Evolutionary conservation across 345 rosid genomes (phyloP).

Genomic region (Salix arbutifolia): DNA sequence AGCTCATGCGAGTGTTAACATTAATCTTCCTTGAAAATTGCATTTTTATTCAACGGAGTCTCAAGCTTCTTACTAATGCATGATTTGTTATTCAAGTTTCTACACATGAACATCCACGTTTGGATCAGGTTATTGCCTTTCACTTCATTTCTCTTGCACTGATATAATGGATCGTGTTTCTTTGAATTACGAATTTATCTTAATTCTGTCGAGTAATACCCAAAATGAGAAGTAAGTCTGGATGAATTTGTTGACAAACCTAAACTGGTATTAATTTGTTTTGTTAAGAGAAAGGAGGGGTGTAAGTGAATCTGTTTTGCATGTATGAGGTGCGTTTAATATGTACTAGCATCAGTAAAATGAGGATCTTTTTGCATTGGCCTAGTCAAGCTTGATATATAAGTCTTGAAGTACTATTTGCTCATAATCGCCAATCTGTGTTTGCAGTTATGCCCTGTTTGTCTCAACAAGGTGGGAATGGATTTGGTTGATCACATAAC

Average conservation of each 20-base stretch:
- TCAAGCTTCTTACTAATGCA: background rate
- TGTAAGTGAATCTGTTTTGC: background rate
- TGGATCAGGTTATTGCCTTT: background rate
- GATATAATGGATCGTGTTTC: background rate
- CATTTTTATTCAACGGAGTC: background rate
- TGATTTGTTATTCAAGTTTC: background rate
- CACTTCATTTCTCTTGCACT: background rate
- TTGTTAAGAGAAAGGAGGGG: background rate
- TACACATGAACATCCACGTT: background rate
- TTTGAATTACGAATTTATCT: background rate
- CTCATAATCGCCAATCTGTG: background rate
- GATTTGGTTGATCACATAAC: slow-evolving; percentile 22
- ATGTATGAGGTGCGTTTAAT: background rate
- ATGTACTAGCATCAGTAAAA: background rate
- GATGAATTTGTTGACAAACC: background rate
- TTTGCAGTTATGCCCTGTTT: slow-evolving; percentile 31
- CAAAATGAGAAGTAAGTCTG: background rate
- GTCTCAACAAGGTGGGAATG: slow-evolving; percentile 9
- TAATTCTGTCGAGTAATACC: background rate
- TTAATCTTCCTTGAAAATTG: background rate
- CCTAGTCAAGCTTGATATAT: background rate
- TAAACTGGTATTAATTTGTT: background rate
- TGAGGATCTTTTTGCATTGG: background rate
- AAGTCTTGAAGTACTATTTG: background rate
- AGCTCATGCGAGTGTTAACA: too few species aligned